Percentiles rank a stretch among this genome's conserved stretches.
phyloP scores from a whole-genome alignment of 2,329 filamentous ascomycete species.

The Colletotrichum orchidophilum region DNA sequence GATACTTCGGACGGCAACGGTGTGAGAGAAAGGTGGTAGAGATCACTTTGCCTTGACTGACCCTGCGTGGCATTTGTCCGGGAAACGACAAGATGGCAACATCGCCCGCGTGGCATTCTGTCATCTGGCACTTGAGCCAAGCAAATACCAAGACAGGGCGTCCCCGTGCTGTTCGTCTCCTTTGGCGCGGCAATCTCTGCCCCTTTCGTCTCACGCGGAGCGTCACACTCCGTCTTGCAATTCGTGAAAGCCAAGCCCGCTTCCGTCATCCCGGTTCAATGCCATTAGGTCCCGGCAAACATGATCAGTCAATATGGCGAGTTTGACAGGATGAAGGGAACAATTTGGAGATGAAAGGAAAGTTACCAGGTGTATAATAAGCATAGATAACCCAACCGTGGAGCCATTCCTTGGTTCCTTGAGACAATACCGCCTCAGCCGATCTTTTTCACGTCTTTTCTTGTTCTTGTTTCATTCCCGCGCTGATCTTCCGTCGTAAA shows the following conservation, averaged over 20 bases:
- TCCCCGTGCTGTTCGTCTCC: neutral
- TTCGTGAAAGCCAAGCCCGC: slow-evolving; percentile 4
- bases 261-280: slow-evolving; percentile 10
- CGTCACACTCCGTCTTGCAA: slow-evolving; percentile 12
- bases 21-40: neutral
- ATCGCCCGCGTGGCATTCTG: neutral
- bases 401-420: neutral
- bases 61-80: neutral
- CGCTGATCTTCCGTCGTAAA: slow-evolving; percentile 7
- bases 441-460: neutral
- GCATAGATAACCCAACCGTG: slow-evolving; percentile 2
- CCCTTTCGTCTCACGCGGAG: slow-evolving; percentile 24
- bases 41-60: neutral
- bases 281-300: neutral
- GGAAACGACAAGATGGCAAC: neutral
- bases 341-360: no score
- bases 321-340: neutral
- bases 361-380: neutral
- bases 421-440: neutral
- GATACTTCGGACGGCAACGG: neutral
- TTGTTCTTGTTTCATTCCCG: neutral
- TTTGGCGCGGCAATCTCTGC: neutral
- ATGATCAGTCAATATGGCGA: slow-evolving; percentile 6
- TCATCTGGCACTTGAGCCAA: neutral
- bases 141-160: neutral